These are phyloP conservation scores for Silene coronaria DNA, from an alignment of 179 eudicot species.

Conservation along the genomic window DNA sequence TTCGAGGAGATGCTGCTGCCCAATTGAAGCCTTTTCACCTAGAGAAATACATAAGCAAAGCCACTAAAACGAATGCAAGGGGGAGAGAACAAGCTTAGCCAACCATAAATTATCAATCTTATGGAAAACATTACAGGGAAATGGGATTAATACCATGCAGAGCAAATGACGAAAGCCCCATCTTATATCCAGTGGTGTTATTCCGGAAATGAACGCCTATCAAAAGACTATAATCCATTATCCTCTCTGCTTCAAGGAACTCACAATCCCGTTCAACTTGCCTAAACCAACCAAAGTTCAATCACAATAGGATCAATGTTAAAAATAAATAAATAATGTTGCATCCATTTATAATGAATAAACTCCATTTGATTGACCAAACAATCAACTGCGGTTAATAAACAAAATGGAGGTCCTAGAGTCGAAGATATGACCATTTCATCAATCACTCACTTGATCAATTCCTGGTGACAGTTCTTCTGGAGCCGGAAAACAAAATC, in stretches of 20 bases:
- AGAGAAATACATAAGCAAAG: background rate
- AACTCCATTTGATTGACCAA: too few species aligned
- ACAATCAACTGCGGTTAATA: too few species aligned
- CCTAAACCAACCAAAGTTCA: constrained; percentile 35
- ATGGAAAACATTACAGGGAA: background rate
- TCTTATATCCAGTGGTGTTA: constrained; percentile 55
- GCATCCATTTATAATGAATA: too few species aligned
- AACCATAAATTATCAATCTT: background rate
- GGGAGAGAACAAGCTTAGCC: background rate
- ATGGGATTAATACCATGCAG: constrained; percentile 21
- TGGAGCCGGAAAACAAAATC: constrained; percentile 79
- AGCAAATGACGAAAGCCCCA: constrained; percentile 58
- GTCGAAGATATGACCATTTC: too few species aligned
- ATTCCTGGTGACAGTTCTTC: constrained; percentile 70
- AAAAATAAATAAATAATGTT: too few species aligned
- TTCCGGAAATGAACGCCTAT: constrained; percentile 89
- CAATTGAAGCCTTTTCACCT: constrained; percentile 57
- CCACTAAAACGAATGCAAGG: background rate
- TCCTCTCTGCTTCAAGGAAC: constrained; percentile 77
- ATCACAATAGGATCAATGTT: too few species aligned
- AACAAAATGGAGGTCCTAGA: too few species aligned
- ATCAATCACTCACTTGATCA: constrained; percentile 59
- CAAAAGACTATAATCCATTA: constrained; percentile 94
- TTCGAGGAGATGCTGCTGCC: constrained; percentile 65
- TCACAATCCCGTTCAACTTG: constrained; percentile 92